These are phyloP conservation scores for Colletotrichum cereale DNA, from an alignment of 2,329 filamentous ascomycete species.

Conservation along the genomic window DNA sequence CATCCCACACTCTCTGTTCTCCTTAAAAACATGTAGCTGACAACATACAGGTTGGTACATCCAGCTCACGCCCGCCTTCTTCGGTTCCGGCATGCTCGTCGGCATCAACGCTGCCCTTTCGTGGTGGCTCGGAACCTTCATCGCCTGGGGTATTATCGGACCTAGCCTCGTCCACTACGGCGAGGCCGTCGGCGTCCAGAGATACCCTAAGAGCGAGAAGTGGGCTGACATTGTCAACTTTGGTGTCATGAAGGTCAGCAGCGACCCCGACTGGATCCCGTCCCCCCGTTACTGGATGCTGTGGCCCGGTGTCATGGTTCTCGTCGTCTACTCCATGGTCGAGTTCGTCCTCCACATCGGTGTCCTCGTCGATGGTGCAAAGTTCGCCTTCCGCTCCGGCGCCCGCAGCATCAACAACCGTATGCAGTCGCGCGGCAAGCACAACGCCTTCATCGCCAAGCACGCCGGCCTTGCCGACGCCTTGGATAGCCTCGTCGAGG, in stretches of 20 bases:
- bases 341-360: constrained; percentile 56
- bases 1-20: neutral
- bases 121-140: constrained; percentile 67
- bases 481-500: constrained; percentile 49
- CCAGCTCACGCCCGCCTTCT: constrained; percentile 71
- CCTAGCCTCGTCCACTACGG: constrained; percentile 62
- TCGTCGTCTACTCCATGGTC: constrained; percentile 55
- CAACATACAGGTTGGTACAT: constrained; percentile 62
- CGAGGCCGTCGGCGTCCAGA: constrained; percentile 59
- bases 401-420: constrained; percentile 48
- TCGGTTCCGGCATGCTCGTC: constrained; percentile 65
- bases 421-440: constrained; percentile 50
- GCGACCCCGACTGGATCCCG: constrained; percentile 46
- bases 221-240: constrained; percentile 50
- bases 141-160: constrained; percentile 67
- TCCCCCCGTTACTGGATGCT: constrained; percentile 58
- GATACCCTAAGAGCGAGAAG: constrained; percentile 39
- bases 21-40: neutral
- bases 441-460: constrained; percentile 49
- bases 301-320: constrained; percentile 58
- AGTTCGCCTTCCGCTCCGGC: constrained; percentile 50
- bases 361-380: constrained; percentile 52
- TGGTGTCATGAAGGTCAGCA: constrained; percentile 48
- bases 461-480: constrained; percentile 53
- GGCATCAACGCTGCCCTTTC: constrained; percentile 67